These are phyloP conservation scores for Calocybe cyanea DNA, from an alignment of 768 basidiomycete genomes.

Conservation along the genomic window DNA sequence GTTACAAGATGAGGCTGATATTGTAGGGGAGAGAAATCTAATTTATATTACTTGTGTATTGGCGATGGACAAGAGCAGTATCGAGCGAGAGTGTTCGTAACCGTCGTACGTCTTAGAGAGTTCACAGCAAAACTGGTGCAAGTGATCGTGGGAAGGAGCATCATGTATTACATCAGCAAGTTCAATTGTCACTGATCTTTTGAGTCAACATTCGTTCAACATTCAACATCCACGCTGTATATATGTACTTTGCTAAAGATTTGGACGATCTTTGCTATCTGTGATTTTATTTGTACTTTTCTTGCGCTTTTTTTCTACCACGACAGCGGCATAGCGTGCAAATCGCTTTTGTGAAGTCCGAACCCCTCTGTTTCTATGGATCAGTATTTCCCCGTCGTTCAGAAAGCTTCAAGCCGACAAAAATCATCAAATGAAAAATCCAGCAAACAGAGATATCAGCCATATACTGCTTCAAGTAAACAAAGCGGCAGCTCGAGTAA, in stretches of 20 bases:
- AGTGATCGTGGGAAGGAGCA: too few species aligned
- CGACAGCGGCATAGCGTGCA: neutral
- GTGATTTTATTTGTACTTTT: neutral
- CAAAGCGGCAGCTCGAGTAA: conserved; percentile 5
- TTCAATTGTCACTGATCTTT: too few species aligned
- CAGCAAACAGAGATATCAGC: conserved; percentile 15
- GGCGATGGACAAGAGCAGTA: too few species aligned
- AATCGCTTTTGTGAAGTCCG: neutral
- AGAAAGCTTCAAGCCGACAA: conserved; percentile 10
- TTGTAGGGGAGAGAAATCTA: too few species aligned
- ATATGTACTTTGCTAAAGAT: neutral
- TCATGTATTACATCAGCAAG: too few species aligned
- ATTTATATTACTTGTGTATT: too few species aligned
- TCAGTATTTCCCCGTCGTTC: conserved; percentile 21
- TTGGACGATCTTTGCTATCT: neutral
- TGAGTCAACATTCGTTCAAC: too few species aligned
- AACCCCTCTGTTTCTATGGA: conserved; percentile 13
- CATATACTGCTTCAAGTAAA: conserved; percentile 11
- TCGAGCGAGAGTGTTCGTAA: too few species aligned
- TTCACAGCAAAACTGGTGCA: too few species aligned
- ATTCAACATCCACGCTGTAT: conserved; percentile 7
- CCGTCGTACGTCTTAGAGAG: too few species aligned
- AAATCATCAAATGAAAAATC: conserved; percentile 12
- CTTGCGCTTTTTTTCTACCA: neutral
- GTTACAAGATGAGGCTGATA: too few species aligned